A percentile compares a stretch with the other conserved stretches of the same genome.
Evolutionary conservation across 345 rosid species (phyloP).

Genomic region (Salix arbutifolia): DNA sequence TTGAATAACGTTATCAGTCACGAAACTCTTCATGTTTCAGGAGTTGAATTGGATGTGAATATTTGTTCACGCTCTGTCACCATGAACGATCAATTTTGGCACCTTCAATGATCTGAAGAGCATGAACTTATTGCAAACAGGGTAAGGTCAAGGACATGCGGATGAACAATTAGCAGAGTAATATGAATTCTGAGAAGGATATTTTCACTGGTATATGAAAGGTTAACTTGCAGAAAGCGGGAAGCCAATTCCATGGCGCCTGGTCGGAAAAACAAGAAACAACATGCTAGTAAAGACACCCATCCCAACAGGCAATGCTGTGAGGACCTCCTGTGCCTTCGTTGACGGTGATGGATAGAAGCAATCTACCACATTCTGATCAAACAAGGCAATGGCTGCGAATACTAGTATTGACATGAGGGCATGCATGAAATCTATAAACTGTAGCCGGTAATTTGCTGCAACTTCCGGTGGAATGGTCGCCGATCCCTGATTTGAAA

Average conservation of each 20-base stretch:
- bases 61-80: neutral
- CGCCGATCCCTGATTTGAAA: slow-evolving; percentile 71
- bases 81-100: neutral
- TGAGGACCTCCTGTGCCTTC: slow-evolving; percentile 61
- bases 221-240: slow-evolving; percentile 40
- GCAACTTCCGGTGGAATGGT: slow-evolving; percentile 52
- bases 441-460: slow-evolving; percentile 43
- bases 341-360: slow-evolving; percentile 73
- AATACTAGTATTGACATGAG: slow-evolving; percentile 76
- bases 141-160: neutral
- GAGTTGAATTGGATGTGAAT: neutral
- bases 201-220: neutral
- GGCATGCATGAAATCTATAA: slow-evolving; percentile 75
- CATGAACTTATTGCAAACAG: neutral
- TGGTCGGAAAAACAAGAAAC: slow-evolving; percentile 75
- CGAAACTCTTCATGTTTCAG: neutral
- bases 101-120: neutral
- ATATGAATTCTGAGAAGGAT: neutral
- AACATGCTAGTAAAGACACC: slow-evolving; percentile 75
- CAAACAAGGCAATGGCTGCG: slow-evolving; percentile 67
- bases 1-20: neutral
- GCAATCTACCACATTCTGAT: slow-evolving; percentile 63
- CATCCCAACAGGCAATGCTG: slow-evolving; percentile 72
- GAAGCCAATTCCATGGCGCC: slow-evolving; percentile 89
- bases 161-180: neutral